These are phyloP conservation scores for Penicillium sp. DNA, from an alignment of 2,329 filamentous ascomycete species.

Conservation along the genomic window DNA sequence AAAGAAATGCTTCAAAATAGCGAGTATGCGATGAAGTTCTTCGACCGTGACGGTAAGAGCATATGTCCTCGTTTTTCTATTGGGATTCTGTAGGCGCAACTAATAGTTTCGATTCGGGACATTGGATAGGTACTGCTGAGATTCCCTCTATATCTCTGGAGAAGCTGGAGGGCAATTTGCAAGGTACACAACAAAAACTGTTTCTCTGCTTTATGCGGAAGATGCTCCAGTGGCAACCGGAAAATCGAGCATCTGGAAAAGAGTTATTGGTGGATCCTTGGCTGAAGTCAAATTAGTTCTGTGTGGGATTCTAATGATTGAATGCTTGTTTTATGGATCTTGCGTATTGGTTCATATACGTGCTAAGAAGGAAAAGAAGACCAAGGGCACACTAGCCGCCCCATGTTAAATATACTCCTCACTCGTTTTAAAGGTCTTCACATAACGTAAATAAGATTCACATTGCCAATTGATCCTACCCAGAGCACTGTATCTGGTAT, in stretches of 20 bases:
- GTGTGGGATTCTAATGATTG: too few relatives aligned
- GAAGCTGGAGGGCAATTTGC: slow-evolving; percentile 20
- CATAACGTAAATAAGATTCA: too few relatives aligned
- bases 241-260: slow-evolving; percentile 23
- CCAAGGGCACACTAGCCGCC: too few relatives aligned
- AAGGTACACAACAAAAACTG: slow-evolving; percentile 10
- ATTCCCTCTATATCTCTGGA: slow-evolving; percentile 23
- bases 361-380: too few relatives aligned
- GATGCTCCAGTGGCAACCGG: slow-evolving; percentile 27
- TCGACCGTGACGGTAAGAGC: slow-evolving; percentile 22
- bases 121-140: slow-evolving; percentile 20
- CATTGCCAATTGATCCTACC: too few relatives aligned
- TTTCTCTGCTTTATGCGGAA: slow-evolving; percentile 29
- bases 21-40: slow-evolving; percentile 24
- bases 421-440: too few relatives aligned
- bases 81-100: not conserved
- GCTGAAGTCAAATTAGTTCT: slow-evolving; percentile 19
- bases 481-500: too few relatives aligned
- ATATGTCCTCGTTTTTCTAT: not conserved
- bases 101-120: slow-evolving; percentile 17
- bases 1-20: slow-evolving; percentile 40
- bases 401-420: too few relatives aligned
- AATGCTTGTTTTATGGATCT: too few relatives aligned
- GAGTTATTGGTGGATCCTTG: slow-evolving; percentile 27
- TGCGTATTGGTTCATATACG: too few relatives aligned